These are phyloP conservation scores for Alternaria dauci DNA, from an alignment of 2,329 filamentous ascomycete genomes.

Conservation along the genomic window DNA sequence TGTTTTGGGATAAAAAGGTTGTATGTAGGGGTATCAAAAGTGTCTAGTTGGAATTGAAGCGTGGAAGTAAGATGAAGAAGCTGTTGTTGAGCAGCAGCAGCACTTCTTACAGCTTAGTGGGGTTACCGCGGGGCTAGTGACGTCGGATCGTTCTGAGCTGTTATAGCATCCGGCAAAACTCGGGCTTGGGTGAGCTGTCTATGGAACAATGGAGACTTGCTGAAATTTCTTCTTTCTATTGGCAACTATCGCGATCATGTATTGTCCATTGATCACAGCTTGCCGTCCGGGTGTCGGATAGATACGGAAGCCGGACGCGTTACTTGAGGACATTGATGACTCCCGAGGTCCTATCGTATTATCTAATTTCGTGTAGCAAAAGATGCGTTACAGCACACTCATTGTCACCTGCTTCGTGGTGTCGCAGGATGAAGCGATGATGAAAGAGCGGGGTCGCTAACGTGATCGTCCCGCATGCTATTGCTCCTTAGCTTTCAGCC, in stretches of 20 bases:
- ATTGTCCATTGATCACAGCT: neutral
- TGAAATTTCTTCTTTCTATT: conserved; percentile 12
- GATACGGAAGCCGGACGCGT: neutral
- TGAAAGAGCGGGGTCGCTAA: conserved; percentile 16
- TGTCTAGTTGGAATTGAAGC: conserved; percentile 15
- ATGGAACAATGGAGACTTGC: conserved; percentile 34
- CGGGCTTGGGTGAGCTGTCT: conserved; percentile 33
- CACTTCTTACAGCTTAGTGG: conserved; percentile 33
- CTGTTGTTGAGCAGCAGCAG: conserved; percentile 42
- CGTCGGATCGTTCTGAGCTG: conserved; percentile 15
- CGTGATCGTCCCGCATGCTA: conserved; percentile 17
- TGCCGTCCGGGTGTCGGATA: neutral
- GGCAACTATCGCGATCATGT: conserved; percentile 7
- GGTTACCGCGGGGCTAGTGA: conserved; percentile 34
- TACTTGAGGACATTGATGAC: too few species aligned
- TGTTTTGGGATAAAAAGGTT: conserved; percentile 9
- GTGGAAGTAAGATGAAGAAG: conserved; percentile 19
- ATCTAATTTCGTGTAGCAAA: neutral
- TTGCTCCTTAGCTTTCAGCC: conserved; percentile 29
- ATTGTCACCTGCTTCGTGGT: neutral
- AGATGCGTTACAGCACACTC: neutral
- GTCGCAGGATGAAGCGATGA: conserved; percentile 1
- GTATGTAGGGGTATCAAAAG: conserved; percentile 15
- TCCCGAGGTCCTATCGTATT: neutral
- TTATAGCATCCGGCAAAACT: conserved; percentile 38